Percentiles rank a stretch among this genome's conserved stretches.
Evolutionary conservation across 192 early-diverging fungal genomes (phyloP).

Genomic region (Rhizoclosmatium sp.): DNA sequence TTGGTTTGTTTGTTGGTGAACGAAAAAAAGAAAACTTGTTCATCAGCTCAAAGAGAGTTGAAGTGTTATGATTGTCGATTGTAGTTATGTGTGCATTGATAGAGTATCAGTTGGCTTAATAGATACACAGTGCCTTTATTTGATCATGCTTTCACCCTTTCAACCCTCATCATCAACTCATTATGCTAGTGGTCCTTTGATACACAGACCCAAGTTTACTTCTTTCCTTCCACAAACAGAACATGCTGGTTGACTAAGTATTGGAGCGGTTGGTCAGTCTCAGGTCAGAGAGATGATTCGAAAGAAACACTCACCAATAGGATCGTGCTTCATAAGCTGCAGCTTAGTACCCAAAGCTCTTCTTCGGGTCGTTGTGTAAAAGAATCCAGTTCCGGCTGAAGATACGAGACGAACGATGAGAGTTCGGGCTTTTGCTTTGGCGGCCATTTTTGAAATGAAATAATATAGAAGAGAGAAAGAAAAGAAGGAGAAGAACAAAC

Average conservation of each 20-base stretch:
- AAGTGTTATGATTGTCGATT: too few species aligned
- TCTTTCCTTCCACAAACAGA: constrained; percentile 88
- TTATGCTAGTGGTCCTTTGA: too few species aligned
- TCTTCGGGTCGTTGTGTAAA: constrained; percentile 83
- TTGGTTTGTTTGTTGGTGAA: background rate
- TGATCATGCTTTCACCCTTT: too few species aligned
- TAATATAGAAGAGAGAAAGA: too few species aligned
- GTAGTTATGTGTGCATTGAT: too few species aligned
- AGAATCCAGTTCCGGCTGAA: constrained; percentile 88
- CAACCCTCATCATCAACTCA: too few species aligned
- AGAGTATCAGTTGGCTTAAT: too few species aligned
- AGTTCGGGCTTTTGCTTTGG: constrained; percentile 60
- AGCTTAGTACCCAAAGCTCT: constrained; percentile 83
- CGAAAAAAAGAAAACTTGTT: background rate
- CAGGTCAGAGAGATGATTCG: background rate
- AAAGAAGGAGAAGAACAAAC: too few species aligned
- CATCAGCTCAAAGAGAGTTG: too few species aligned
- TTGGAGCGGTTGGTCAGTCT: background rate
- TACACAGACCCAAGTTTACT: constrained; percentile 50
- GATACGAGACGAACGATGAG: constrained; percentile 87
- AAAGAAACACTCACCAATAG: constrained; percentile 65
- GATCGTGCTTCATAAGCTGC: constrained; percentile 94
- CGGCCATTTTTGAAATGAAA: background rate
- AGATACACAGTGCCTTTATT: too few species aligned
- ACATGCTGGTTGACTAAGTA: constrained; percentile 81